phyloP scores from a whole-genome alignment of 2,329 filamentous ascomycete genomes.

The Rugonectria rugulosa region DNA sequence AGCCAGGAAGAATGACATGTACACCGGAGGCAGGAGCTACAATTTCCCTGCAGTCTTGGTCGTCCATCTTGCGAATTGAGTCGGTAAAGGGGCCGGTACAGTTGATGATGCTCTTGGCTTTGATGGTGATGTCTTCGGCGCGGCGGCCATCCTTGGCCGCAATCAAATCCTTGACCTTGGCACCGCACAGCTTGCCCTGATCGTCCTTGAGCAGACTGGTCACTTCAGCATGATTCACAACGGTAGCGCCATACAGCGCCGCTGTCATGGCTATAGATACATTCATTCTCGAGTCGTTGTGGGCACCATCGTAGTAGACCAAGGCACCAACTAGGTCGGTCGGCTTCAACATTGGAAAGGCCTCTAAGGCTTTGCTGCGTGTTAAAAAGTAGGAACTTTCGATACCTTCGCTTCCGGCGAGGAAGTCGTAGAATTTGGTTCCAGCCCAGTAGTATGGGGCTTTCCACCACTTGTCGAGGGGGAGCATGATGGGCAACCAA shows the following conservation, averaged over 20 bases:
- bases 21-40: slow-evolving; percentile 87
- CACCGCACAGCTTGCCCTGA: slow-evolving; percentile 76
- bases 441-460: slow-evolving; percentile 80
- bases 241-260: slow-evolving; percentile 83
- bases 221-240: slow-evolving; percentile 85
- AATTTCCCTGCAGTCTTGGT: slow-evolving; percentile 74
- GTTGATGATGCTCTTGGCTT: slow-evolving; percentile 84
- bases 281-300: slow-evolving; percentile 94
- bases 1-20: slow-evolving; percentile 86
- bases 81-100: slow-evolving; percentile 90
- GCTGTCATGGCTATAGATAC: slow-evolving; percentile 88
- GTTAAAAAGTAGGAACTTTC: slow-evolving; percentile 90
- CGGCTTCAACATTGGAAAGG: slow-evolving; percentile 88
- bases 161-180: slow-evolving; percentile 75
- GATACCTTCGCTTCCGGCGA: slow-evolving; percentile 86
- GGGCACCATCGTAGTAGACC: slow-evolving; percentile 91
- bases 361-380: slow-evolving; percentile 83
- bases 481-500: slow-evolving; percentile 80
- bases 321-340: slow-evolving; percentile 80
- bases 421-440: slow-evolving; percentile 83
- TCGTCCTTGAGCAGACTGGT: slow-evolving; percentile 78
- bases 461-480: slow-evolving; percentile 79
- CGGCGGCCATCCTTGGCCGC: slow-evolving; percentile 67
- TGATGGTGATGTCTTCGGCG: slow-evolving; percentile 71
- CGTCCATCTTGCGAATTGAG: slow-evolving; percentile 85